A percentile compares a stretch with the other conserved stretches of the same genome.
Evolutionary conservation across 495 filamentous ascomycete species (phyloP).

Genomic region (Xylaria intraflava): DNA sequence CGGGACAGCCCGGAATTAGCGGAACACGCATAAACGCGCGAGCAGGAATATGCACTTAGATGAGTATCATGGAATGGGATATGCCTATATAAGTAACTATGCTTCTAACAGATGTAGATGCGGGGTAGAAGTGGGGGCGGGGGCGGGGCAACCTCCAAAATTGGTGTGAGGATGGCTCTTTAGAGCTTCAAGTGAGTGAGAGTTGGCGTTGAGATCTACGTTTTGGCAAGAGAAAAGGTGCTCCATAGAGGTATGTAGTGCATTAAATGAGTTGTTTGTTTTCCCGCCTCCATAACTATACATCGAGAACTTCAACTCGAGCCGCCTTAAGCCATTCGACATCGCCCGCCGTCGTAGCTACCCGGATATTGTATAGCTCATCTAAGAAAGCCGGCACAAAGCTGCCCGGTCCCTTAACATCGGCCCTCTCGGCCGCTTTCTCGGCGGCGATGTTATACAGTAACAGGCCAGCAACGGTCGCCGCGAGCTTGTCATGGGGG

Average conservation of each 20-base stretch:
- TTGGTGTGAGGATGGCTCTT: too few species aligned
- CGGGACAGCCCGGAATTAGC: too few species aligned
- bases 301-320: conserved; percentile 35
- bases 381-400: conserved; percentile 87
- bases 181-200: too few species aligned
- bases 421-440: conserved; percentile 52
- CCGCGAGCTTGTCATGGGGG: conserved; percentile 56
- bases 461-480: conserved; percentile 60
- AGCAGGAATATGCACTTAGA: too few species aligned
- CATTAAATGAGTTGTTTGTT: not conserved
- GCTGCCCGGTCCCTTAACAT: conserved; percentile 73
- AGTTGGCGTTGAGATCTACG: too few species aligned
- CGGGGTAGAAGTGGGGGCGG: not conserved
- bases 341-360: conserved; percentile 41
- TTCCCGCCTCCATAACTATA: not conserved
- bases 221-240: too few species aligned
- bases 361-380: conserved; percentile 49
- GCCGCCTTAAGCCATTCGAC: conserved; percentile 50
- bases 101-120: not conserved
- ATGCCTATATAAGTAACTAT: not conserved
- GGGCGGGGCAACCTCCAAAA: not conserved
- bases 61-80: too few species aligned
- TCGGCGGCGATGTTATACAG: conserved; percentile 86
- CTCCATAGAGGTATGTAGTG: too few species aligned
- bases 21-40: too few species aligned